phyloP scores from a whole-genome alignment of 495 filamentous ascomycete species.

The Penicillium silybi region DNA sequence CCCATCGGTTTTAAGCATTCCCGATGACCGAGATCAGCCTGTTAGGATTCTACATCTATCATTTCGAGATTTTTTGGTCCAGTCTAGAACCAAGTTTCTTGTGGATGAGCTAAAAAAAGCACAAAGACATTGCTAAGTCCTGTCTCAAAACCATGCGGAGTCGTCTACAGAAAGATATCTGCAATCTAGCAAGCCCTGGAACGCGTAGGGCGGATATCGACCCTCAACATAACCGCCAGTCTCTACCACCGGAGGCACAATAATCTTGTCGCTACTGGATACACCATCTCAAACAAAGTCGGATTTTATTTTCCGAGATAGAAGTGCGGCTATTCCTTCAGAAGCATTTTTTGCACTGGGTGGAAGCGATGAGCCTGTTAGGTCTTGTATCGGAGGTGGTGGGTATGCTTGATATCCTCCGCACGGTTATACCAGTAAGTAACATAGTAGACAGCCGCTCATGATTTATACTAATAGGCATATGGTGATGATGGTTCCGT shows the following conservation, averaged over 20 bases:
- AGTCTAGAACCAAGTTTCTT: neutral
- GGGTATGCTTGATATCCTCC: neutral
- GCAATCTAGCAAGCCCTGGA: neutral
- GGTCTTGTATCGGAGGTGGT: neutral
- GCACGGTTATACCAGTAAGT: neutral
- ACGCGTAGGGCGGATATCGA: neutral
- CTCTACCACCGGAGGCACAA: neutral
- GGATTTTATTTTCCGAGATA: no score
- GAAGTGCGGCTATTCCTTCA: neutral
- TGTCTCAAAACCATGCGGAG: neutral
- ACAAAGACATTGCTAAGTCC: neutral
- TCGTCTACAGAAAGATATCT: neutral
- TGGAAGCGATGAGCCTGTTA: constrained; percentile 25
- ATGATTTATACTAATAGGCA: neutral
- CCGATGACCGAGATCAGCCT: constrained; percentile 17
- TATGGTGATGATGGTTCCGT: neutral
- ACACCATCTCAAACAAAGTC: no score
- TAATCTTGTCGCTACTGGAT: no score
- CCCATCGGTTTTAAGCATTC: constrained; percentile 20
- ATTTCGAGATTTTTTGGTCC: constrained; percentile 28
- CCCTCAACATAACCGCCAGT: neutral
- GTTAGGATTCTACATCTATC: no score
- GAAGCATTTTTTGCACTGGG: neutral
- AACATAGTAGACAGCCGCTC: no score
- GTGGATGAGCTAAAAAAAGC: neutral